These are phyloP conservation scores for Typha latifolia DNA, from an alignment of 176 grass and related monocot genomes.

Conservation along the genomic window DNA sequence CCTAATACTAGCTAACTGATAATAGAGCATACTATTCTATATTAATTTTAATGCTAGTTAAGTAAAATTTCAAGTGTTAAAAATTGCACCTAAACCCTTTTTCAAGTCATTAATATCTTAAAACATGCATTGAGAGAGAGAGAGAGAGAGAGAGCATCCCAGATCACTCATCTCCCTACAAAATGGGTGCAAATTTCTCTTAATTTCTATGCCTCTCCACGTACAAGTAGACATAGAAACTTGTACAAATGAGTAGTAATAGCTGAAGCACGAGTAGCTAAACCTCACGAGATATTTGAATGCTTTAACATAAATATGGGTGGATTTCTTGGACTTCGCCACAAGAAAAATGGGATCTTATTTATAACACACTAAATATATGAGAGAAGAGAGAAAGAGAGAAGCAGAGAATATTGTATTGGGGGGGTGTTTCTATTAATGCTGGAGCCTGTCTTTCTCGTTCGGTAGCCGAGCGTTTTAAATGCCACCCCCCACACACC, in stretches of 20 bases:
- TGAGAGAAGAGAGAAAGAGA: slow-evolving; percentile 15
- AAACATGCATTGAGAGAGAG: too few relatives aligned
- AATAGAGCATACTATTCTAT: too few relatives aligned
- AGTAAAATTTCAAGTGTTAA: not conserved
- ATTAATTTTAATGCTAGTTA: too few relatives aligned
- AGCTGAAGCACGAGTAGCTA: slow-evolving; percentile 15
- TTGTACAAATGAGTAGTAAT: not conserved
- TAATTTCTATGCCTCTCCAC: not conserved
- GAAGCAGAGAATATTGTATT: slow-evolving; percentile 1
- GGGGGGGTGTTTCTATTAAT: slow-evolving; percentile 65
- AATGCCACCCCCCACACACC: slow-evolving; percentile 18
- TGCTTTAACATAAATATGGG: slow-evolving; percentile 29
- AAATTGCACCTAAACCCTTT: too few relatives aligned
- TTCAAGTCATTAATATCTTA: too few relatives aligned
- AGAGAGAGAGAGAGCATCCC: too few relatives aligned
- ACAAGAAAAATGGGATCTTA: slow-evolving; percentile 41
- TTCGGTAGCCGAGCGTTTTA: slow-evolving; percentile 31
- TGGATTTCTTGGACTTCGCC: slow-evolving; percentile 15
- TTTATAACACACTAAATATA: slow-evolving; percentile 30
- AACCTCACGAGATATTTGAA: slow-evolving; percentile 18
- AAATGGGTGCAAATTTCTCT: too few relatives aligned
- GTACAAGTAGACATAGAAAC: not conserved
- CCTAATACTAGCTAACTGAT: too few relatives aligned
- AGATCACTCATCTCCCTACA: too few relatives aligned
- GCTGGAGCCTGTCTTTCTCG: slow-evolving; percentile 31